Conservation (phyloP, 2,329 filamentous ascomycete genomes). For the Didymella arachidicola region DNA sequence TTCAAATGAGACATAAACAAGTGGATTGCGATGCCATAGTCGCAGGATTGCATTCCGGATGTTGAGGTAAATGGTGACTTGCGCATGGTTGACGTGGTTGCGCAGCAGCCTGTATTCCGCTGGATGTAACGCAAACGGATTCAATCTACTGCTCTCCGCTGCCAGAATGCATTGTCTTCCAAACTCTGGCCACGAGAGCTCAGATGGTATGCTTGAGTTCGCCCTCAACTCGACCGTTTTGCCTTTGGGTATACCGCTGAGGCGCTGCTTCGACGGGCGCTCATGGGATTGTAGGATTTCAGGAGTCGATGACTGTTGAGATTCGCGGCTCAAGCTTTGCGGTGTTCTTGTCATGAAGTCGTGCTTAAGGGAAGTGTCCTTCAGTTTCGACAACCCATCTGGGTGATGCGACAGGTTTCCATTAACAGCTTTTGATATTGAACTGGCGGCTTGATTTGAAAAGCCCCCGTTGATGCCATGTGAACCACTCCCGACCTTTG, state of each 20-base stretch:
- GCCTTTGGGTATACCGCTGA: slow-evolving; percentile 32
- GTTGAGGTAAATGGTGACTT: slow-evolving; percentile 95
- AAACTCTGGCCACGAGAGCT: slow-evolving; percentile 77
- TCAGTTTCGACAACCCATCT: slow-evolving; percentile 22
- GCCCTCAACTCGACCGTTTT: slow-evolving; percentile 55
- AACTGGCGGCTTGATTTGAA: slow-evolving; percentile 24
- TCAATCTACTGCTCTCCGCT: slow-evolving; percentile 86
- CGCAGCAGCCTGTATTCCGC: slow-evolving; percentile 84
- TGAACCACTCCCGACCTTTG: slow-evolving; percentile 27
- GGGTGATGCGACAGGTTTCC: slow-evolving; percentile 16
- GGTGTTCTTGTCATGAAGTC: slow-evolving; percentile 35
- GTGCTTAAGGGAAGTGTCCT: slow-evolving; percentile 22
- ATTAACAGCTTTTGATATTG: slow-evolving; percentile 22
- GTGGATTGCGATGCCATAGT: slow-evolving; percentile 86
- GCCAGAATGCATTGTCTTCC: slow-evolving; percentile 90
- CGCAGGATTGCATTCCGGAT: slow-evolving; percentile 93
- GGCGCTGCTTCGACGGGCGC: slow-evolving; percentile 27
- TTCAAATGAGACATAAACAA: slow-evolving; percentile 79
- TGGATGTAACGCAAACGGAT: slow-evolving; percentile 85
- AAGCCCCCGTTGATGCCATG: slow-evolving; percentile 16
- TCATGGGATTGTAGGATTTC: slow-evolving; percentile 40
- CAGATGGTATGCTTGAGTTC: slow-evolving; percentile 82
- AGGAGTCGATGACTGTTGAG: slow-evolving; percentile 44
- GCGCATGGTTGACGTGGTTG: slow-evolving; percentile 81
- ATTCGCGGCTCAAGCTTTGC: slow-evolving; percentile 31